These are phyloP conservation scores for Blastomyces parvus DNA, from an alignment of 2,329 filamentous ascomycete species.

Conservation along the genomic window DNA sequence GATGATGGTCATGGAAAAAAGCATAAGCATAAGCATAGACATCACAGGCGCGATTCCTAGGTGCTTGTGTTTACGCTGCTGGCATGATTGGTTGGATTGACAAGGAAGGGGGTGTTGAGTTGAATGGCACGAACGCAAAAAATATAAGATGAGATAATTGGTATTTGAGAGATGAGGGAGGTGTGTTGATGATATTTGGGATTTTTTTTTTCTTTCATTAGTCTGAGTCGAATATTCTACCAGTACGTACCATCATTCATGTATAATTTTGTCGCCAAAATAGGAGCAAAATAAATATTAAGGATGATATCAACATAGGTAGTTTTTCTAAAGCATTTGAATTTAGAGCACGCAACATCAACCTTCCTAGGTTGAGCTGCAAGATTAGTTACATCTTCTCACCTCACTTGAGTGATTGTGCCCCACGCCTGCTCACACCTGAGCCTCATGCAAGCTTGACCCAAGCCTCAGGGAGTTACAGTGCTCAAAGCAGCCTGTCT, in stretches of 20 bases:
- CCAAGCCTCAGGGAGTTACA: too few relatives aligned
- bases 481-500: too few relatives aligned
- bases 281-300: background rate
- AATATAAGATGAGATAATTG: background rate
- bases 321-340: too few relatives aligned
- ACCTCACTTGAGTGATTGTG: too few relatives aligned
- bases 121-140: background rate
- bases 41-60: constrained; percentile 17
- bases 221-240: background rate
- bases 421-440: too few relatives aligned
- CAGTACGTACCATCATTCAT: too few relatives aligned
- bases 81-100: background rate
- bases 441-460: too few relatives aligned
- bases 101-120: background rate
- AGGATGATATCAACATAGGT: background rate
- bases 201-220: background rate
- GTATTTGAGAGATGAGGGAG: too few relatives aligned
- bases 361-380: too few relatives aligned
- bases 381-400: too few relatives aligned
- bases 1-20: constrained; percentile 12
- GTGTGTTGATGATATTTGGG: background rate
- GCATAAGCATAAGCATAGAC: constrained; percentile 17
- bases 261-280: background rate
- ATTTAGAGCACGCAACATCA: too few relatives aligned
- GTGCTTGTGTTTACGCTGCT: background rate